Conservation (phyloP, 805 yeast species). For the Myxozyma lipomycoides region DNA sequence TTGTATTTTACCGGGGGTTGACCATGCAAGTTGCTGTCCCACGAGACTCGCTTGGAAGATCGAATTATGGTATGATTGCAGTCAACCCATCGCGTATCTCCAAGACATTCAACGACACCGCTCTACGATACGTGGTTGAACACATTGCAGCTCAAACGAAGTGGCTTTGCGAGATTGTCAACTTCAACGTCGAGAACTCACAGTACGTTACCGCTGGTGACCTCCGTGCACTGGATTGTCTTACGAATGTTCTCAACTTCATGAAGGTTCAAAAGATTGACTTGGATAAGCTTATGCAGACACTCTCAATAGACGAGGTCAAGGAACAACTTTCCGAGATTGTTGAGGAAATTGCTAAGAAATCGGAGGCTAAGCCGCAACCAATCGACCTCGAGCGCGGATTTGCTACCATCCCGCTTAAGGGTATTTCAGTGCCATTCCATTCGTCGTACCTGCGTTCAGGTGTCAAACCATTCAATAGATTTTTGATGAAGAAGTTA, state of each 20-base stretch:
- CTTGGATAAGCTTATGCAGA: slow-evolving; percentile 78
- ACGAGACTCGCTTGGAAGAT: slow-evolving; percentile 90
- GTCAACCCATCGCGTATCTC: slow-evolving; percentile 93
- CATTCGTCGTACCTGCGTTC: slow-evolving; percentile 97
- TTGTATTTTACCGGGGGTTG: slow-evolving; percentile 94
- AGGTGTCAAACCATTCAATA: slow-evolving; percentile 98
- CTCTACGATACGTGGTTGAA: slow-evolving; percentile 89
- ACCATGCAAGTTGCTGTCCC: slow-evolving; percentile 99
- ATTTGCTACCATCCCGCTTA: slow-evolving; percentile 94
- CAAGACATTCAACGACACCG: slow-evolving; percentile 85
- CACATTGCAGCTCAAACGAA: slow-evolving; percentile 77
- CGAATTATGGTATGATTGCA: slow-evolving; percentile 99
- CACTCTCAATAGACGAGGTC: slow-evolving; percentile 81
- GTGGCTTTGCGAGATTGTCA: slow-evolving; percentile 97
- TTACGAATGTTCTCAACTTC: slow-evolving; percentile 88
- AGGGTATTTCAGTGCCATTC: slow-evolving; percentile 99
- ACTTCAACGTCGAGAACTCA: slow-evolving; percentile 95
- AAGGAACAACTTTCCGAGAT: slow-evolving; percentile 84
- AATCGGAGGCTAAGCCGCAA: slow-evolving; percentile 83
- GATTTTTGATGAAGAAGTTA: slow-evolving; percentile 93
- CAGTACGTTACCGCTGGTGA: slow-evolving; percentile 99
- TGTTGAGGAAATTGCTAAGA: slow-evolving; percentile 76
- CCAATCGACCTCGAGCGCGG: slow-evolving; percentile 97
- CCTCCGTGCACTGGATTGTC: slow-evolving; percentile 86
- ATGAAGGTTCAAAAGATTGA: slow-evolving; percentile 92